Evolutionary conservation across 2,329 filamentous ascomycete genomes (phyloP).

Genomic region (Bipolaris gigantea): DNA sequence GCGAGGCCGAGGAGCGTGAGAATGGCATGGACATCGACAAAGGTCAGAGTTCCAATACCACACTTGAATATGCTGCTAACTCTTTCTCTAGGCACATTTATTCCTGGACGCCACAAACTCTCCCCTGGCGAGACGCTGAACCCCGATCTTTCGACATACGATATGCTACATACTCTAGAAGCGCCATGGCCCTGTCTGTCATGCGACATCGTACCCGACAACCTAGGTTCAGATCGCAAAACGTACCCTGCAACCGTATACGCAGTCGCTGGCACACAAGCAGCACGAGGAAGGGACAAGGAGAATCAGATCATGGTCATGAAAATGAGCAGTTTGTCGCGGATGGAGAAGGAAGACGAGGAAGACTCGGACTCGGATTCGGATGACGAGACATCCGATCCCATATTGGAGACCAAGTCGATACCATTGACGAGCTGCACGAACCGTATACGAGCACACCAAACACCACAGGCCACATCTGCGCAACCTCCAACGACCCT

Average conservation of each 20-base stretch:
- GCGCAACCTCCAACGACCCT: conserved; percentile 77
- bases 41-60: background rate
- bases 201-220: conserved; percentile 87
- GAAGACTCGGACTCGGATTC: conserved; percentile 67
- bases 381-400: conserved; percentile 74
- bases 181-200: conserved; percentile 97
- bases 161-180: conserved; percentile 94
- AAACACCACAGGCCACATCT: conserved; percentile 71
- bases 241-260: conserved; percentile 96
- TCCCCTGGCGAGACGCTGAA: conserved; percentile 87
- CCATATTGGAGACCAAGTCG: conserved; percentile 88
- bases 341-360: conserved; percentile 78
- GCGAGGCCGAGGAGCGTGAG: conserved; percentile 83
- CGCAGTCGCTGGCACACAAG: conserved; percentile 91
- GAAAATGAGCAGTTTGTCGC: conserved; percentile 90
- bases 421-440: conserved; percentile 87
- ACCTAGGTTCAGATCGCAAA: conserved; percentile 83
- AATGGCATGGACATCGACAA: conserved; percentile 1
- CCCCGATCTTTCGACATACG: conserved; percentile 91
- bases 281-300: conserved; percentile 70
- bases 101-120: conserved; percentile 89
- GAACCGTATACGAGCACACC: conserved; percentile 88
- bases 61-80: background rate
- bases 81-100: conserved; percentile 73
- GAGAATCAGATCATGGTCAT: conserved; percentile 96